These are phyloP conservation scores for Penicillium odoratum DNA, from an alignment of 495 filamentous ascomycete genomes.

Conservation along the genomic window DNA sequence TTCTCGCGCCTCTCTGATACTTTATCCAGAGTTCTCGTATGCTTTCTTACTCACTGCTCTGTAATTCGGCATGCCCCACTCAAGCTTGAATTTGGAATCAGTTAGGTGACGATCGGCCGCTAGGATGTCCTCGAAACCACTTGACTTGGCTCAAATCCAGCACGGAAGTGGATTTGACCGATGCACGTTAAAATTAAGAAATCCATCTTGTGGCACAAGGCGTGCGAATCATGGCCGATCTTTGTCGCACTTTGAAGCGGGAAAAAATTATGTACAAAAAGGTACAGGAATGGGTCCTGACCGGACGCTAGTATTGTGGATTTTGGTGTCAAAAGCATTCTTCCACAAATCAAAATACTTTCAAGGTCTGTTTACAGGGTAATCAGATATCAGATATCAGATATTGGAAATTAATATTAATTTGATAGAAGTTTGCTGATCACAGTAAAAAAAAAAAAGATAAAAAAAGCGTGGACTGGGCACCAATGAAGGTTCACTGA, in stretches of 20 bases:
- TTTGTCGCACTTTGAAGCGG: constrained; percentile 2
- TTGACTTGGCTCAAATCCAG: constrained; percentile 2
- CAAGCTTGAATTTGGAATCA: not conserved
- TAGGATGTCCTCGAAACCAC: constrained; percentile 32
- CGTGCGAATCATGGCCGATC: constrained; percentile 21
- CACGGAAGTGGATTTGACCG: constrained; percentile 7
- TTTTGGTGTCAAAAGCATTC: not conserved
- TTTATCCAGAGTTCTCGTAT: constrained; percentile 4
- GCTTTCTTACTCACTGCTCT: not conserved
- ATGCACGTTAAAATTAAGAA: constrained; percentile 28
- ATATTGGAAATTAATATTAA: too few relatives aligned
- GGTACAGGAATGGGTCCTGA: constrained; percentile 9
- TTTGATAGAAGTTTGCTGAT: not conserved
- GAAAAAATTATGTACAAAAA: constrained; percentile 8
- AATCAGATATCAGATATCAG: too few relatives aligned
- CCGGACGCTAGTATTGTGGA: not conserved
- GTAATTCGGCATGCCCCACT: not conserved
- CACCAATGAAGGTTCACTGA: constrained; percentile 22
- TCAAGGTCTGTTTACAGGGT: too few relatives aligned
- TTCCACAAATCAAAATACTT: constrained; percentile 10
- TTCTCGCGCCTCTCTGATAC: constrained; percentile 1
- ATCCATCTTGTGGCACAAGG: constrained; percentile 22
- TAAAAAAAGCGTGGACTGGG: constrained; percentile 20
- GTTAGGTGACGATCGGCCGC: constrained; percentile 17
- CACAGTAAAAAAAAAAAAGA: constrained; percentile 6